Conservation (phyloP, 2,329 filamentous ascomycete genomes). For the Xylaria polymorpha region DNA sequence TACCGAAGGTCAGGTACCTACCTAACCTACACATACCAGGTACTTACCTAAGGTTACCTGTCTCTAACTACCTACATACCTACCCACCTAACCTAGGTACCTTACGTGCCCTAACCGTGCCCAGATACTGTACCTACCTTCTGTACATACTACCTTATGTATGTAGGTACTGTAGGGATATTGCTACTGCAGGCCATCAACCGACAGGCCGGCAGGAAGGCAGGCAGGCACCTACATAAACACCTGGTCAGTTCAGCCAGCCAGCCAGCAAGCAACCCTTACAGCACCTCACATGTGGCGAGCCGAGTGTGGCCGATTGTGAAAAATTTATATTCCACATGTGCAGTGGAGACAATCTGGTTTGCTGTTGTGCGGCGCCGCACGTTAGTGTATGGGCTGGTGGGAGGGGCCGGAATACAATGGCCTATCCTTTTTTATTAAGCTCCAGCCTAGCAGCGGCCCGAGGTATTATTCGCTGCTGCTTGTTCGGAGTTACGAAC, state of each 20-base stretch:
- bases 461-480: conserved; percentile 7
- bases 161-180: neutral
- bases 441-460: conserved; percentile 9
- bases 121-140: neutral
- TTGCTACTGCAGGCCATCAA: neutral
- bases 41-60: too few relatives aligned
- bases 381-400: neutral
- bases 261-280: neutral
- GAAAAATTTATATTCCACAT: conserved; percentile 17
- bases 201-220: neutral
- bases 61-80: too few relatives aligned
- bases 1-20: neutral
- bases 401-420: conserved; percentile 1
- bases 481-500: conserved; percentile 16
- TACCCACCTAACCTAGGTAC: too few relatives aligned
- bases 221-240: conserved; percentile 5
- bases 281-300: conserved; percentile 19
- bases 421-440: neutral
- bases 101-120: neutral
- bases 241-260: neutral
- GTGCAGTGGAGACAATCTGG: conserved; percentile 16
- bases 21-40: too few relatives aligned
- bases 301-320: conserved; percentile 19
- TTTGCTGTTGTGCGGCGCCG: neutral
- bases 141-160: too few relatives aligned